phyloP scores from a whole-genome alignment of 345 rosid species.

The Salix caprea region DNA sequence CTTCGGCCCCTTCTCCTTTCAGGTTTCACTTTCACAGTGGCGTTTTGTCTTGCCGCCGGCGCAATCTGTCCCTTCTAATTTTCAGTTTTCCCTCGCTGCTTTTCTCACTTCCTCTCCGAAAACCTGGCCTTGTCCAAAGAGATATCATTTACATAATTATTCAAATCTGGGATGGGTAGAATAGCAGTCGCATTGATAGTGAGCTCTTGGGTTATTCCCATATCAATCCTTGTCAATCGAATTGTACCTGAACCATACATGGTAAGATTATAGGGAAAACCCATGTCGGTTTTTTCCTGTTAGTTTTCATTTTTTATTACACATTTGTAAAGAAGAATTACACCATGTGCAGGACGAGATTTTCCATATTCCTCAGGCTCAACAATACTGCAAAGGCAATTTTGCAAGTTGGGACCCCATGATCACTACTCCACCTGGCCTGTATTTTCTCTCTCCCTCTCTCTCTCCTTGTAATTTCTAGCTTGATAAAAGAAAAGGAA shows the following conservation, averaged over 20 bases:
- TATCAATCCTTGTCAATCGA: conserved; percentile 59
- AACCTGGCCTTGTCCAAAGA: too few relatives aligned
- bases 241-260: conserved; percentile 80
- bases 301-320: background rate
- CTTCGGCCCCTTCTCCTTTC: too few relatives aligned
- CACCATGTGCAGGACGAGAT: conserved; percentile 72
- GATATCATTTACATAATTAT: too few relatives aligned
- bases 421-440: conserved; percentile 98
- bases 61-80: too few relatives aligned
- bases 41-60: too few relatives aligned
- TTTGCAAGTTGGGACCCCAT: conserved; percentile 93
- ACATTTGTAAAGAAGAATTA: background rate
- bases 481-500: background rate
- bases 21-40: too few relatives aligned
- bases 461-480: background rate
- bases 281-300: background rate
- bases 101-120: too few relatives aligned
- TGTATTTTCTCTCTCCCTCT: conserved; percentile 35
- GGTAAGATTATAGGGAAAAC: conserved; percentile 33
- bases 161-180: conserved; percentile 49
- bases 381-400: conserved; percentile 68
- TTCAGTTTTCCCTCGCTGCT: too few relatives aligned
- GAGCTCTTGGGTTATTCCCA: conserved; percentile 74
- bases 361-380: conserved; percentile 89
- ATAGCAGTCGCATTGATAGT: conserved; percentile 52